Evolutionary conservation across 495 filamentous ascomycete species (phyloP).

Genomic region (Talaromyces thailandensis): DNA sequence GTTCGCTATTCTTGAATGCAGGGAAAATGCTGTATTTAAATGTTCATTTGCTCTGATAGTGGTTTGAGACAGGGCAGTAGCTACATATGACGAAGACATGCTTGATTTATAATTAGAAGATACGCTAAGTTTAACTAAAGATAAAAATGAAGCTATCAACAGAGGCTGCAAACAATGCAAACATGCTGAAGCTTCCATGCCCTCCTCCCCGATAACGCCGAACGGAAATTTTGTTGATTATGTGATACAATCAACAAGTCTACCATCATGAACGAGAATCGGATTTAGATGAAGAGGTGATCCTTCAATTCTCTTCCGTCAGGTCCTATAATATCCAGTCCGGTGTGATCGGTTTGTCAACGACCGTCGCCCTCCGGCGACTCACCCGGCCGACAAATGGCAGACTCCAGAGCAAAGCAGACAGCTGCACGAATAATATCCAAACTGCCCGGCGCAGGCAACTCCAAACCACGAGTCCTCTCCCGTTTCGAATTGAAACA

Average conservation of each 20-base stretch:
- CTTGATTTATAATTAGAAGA: background rate
- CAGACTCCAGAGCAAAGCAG: conserved; percentile 4
- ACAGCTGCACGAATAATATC: background rate
- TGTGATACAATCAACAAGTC: background rate
- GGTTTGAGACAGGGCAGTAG: background rate
- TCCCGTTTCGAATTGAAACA: background rate
- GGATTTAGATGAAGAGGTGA: background rate
- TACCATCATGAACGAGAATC: background rate
- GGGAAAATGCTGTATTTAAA: background rate
- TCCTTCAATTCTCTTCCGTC: background rate
- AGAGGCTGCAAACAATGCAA: conserved; percentile 5
- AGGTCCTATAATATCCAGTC: background rate
- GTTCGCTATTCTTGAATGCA: background rate
- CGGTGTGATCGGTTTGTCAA: background rate
- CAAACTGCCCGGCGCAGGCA: background rate
- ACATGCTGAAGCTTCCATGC: background rate
- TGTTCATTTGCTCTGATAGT: background rate
- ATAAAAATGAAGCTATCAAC: background rate
- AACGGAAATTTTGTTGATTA: background rate
- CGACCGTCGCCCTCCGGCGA: background rate
- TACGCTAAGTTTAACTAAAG: no score
- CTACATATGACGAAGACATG: background rate
- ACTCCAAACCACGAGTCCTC: background rate
- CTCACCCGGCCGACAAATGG: background rate
- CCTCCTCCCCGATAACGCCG: background rate